These are phyloP conservation scores for Ensete ventricosum DNA, from an alignment of 176 grass and related monocot species.

Conservation along the genomic window DNA sequence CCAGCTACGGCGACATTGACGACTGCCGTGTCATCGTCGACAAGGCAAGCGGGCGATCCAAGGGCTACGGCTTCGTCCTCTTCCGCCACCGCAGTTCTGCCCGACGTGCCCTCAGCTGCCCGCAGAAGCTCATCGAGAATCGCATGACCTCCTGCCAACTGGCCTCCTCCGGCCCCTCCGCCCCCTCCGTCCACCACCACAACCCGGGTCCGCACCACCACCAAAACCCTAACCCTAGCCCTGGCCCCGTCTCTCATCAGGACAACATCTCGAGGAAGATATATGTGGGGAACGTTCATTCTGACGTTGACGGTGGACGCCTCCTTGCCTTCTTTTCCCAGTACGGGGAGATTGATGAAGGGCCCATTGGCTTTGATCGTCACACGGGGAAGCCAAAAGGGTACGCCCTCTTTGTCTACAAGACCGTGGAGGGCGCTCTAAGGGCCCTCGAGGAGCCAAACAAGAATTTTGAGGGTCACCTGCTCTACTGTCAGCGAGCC, in stretches of 20 bases:
- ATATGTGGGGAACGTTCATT: conserved; percentile 89
- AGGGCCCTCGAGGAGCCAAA: conserved; percentile 79
- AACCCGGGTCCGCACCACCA: conserved; percentile 22
- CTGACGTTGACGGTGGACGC: conserved; percentile 63
- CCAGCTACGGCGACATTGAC: not conserved
- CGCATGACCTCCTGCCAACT: conserved; percentile 91
- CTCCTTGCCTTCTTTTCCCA: conserved; percentile 69
- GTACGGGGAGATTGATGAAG: conserved; percentile 91
- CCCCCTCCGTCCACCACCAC: not conserved
- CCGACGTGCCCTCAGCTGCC: conserved; percentile 60
- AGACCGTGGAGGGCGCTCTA: conserved; percentile 49
- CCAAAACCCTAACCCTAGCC: conserved; percentile 11
- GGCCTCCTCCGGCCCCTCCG: conserved; percentile 57
- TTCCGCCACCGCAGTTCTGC: conserved; percentile 69
- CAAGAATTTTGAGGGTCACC: conserved; percentile 81
- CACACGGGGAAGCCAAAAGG: conserved; percentile 86
- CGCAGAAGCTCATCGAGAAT: conserved; percentile 65
- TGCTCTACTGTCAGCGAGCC: conserved; percentile 73
- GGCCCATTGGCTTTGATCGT: conserved; percentile 89
- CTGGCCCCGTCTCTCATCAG: conserved; percentile 19
- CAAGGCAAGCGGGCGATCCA: conserved; percentile 36
- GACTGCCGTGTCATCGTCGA: conserved; percentile 2
- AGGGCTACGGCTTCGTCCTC: conserved; percentile 91
- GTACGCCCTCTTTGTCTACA: conserved; percentile 91
- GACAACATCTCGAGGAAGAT: conserved; percentile 92